Percentiles rank a stretch among this genome's conserved stretches.
Conservation (phyloP, 2,329 filamentous ascomycete genomes). For the Penicillium capsulatum region DNA sequence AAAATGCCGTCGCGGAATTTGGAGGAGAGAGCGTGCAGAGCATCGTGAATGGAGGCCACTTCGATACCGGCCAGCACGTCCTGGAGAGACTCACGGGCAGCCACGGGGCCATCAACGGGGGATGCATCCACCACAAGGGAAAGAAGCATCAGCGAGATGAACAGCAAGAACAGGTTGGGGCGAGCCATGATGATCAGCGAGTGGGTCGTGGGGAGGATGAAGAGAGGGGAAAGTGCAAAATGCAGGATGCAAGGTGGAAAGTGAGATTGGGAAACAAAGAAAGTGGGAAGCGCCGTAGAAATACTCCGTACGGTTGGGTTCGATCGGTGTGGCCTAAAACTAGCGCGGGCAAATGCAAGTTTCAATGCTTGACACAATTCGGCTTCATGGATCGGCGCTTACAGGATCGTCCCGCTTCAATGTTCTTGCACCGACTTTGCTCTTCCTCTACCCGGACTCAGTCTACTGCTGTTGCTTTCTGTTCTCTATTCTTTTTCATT, state of each 20-base stretch:
- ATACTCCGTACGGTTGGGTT: too few species aligned
- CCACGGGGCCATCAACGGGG: constrained; percentile 10
- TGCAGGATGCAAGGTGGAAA: too few species aligned
- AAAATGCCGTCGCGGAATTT: constrained; percentile 67
- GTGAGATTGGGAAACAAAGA: background rate
- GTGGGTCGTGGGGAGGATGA: background rate
- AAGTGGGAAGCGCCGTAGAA: too few species aligned
- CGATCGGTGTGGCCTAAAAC: too few species aligned
- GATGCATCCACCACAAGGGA: constrained; percentile 23
- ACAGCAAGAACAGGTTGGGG: constrained; percentile 21
- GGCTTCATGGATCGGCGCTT: too few species aligned
- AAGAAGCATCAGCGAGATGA: constrained; percentile 26
- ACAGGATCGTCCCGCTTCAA: too few species aligned
- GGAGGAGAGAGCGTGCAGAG: constrained; percentile 60
- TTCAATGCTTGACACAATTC: too few species aligned
- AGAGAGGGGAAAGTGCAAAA: background rate
- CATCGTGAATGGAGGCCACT: constrained; percentile 59
- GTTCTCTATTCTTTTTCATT: too few species aligned
- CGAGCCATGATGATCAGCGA: constrained; percentile 16
- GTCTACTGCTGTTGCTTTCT: too few species aligned
- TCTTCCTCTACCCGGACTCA: too few species aligned
- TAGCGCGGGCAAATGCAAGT: too few species aligned
- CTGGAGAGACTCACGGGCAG: constrained; percentile 42
- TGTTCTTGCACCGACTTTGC: too few species aligned
- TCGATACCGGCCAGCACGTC: constrained; percentile 56